A percentile compares a stretch with the other conserved stretches of the same genome.
Conservation (phyloP, 306 rosid species). For the Cucumis sativus region Cucumber_9930_V3 NC_026655.2:2231001-2231500, state of each 20-base stretch:
- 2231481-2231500: neutral
- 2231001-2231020: too few species aligned
- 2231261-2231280: neutral
- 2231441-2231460: neutral
- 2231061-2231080: too few species aligned
- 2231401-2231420: neutral
- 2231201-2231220: neutral
- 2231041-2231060: too few species aligned
- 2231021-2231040: too few species aligned
- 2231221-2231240: neutral
- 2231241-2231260: neutral
- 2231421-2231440: neutral
- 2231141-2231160: too few species aligned
- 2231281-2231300: too few species aligned
- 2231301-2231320: neutral
- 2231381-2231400: neutral
- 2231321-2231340: conserved; percentile 1
- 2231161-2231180: too few species aligned
- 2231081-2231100: too few species aligned
- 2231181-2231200: neutral
- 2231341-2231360: neutral
- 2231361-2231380: neutral
- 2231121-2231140: too few species aligned
- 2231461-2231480: neutral
- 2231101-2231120: too few species aligned